These are phyloP conservation scores for Sclerotinia glacialis DNA, from an alignment of 2,329 filamentous ascomycete genomes.

Conservation along the genomic window DNA sequence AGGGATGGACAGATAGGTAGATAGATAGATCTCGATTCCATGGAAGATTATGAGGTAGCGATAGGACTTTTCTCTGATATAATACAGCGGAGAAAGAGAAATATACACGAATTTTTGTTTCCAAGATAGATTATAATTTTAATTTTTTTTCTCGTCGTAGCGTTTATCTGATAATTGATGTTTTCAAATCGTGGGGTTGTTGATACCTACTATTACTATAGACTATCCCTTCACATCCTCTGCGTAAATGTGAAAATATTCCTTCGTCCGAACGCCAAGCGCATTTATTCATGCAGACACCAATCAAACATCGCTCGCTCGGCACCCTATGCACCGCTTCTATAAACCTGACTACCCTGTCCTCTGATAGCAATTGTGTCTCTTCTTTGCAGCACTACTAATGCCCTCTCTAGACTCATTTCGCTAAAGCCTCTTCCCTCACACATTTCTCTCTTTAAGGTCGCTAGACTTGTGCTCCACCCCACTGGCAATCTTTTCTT, in stretches of 20 bases:
- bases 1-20: no score
- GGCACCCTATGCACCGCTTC: conserved; percentile 60
- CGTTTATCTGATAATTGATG: background rate
- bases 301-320: conserved; percentile 10
- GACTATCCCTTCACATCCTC: background rate
- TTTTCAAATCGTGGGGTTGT: background rate
- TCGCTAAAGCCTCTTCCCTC: conserved; percentile 89
- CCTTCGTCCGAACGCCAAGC: conserved; percentile 13
- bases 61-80: no score
- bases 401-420: conserved; percentile 75
- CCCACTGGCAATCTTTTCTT: conserved; percentile 86
- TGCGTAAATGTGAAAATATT: conserved; percentile 2
- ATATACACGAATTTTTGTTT: background rate
- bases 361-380: conserved; percentile 83
- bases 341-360: conserved; percentile 71
- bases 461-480: conserved; percentile 89
- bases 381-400: conserved; percentile 81
- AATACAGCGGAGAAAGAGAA: no score
- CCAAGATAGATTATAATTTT: background rate
- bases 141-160: background rate
- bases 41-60: no score
- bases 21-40: no score
- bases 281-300: conserved; percentile 6
- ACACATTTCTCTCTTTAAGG: conserved; percentile 84
- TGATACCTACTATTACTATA: background rate